Percentiles rank a stretch among this genome's conserved stretches.
These are phyloP conservation scores for Phylloporus sp. DNA, from an alignment of 768 basidiomycete species.

Conservation along the genomic window DNA sequence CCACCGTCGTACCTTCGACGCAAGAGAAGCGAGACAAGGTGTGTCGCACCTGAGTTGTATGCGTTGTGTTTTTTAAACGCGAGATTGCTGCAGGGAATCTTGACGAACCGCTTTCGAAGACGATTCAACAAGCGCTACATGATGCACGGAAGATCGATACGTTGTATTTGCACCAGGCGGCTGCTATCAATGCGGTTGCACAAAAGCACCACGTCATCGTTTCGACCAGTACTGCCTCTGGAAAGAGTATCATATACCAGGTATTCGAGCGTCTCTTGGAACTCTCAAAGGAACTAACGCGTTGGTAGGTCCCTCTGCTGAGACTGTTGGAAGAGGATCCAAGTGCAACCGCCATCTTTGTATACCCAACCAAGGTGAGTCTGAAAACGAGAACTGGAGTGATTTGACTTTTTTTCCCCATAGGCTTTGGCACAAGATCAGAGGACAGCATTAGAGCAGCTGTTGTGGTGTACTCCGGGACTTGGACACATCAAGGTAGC, in stretches of 20 bases:
- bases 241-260: constrained; percentile 86
- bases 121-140: constrained; percentile 50
- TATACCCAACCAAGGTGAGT: constrained; percentile 82
- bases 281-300: not conserved
- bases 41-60: not conserved
- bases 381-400: not conserved
- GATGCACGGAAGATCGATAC: constrained; percentile 55
- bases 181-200: constrained; percentile 61
- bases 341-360: constrained; percentile 66
- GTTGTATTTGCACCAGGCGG: constrained; percentile 67
- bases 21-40: constrained; percentile 53
- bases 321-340: constrained; percentile 57
- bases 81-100: constrained; percentile 37
- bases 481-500: constrained; percentile 61
- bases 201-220: constrained; percentile 70
- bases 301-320: constrained; percentile 61
- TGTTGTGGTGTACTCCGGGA: constrained; percentile 55
- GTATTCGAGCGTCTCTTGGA: constrained; percentile 32
- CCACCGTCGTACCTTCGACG: constrained; percentile 48
- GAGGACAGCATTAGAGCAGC: constrained; percentile 58
- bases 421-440: constrained; percentile 91
- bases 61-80: not conserved
- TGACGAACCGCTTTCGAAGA: constrained; percentile 52
- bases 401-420: not conserved
- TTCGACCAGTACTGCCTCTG: constrained; percentile 86